phyloP scores from a whole-genome alignment of 2,329 filamentous ascomycete genomes.

The Pyricularia grisea region DNA sequence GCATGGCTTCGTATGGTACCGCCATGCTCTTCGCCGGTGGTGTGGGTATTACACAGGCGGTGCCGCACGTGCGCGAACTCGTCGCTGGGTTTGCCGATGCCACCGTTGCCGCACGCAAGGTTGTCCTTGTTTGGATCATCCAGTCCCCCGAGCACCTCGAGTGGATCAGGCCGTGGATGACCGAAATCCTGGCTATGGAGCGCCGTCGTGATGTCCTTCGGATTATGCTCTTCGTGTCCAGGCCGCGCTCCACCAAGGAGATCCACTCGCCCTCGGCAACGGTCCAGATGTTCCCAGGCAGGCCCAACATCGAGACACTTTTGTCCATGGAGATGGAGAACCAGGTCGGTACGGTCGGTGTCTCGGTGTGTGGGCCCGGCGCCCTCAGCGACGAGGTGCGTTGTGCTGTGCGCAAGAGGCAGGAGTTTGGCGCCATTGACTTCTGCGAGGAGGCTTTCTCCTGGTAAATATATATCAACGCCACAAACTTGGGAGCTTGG shows the following conservation, averaged over 20 bases:
- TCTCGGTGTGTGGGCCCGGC: conserved; percentile 67
- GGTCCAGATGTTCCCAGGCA: conserved; percentile 77
- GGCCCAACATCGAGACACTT: conserved; percentile 65
- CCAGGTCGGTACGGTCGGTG: conserved; percentile 64
- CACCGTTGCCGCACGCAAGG: conserved; percentile 60
- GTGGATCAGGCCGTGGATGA: conserved; percentile 82
- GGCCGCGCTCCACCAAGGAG: conserved; percentile 67
- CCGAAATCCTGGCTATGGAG: conserved; percentile 66
- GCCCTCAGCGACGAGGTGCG: conserved; percentile 67
- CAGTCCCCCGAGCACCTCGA: conserved; percentile 72
- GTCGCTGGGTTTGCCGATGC: conserved; percentile 59
- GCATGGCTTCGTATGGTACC: conserved; percentile 66
- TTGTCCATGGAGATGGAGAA: conserved; percentile 65
- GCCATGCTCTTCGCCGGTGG: conserved; percentile 73
- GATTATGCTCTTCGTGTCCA: conserved; percentile 70
- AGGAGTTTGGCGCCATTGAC: conserved; percentile 59
- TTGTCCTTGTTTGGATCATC: conserved; percentile 71
- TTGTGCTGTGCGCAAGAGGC: conserved; percentile 52
- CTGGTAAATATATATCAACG: conserved; percentile 29
- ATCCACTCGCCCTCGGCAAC: conserved; percentile 69
- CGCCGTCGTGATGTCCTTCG: conserved; percentile 63
- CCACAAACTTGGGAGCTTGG: background rate
- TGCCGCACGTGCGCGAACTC: conserved; percentile 65
- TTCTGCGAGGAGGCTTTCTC: conserved; percentile 73
- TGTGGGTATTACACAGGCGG: conserved; percentile 72